These are phyloP conservation scores for Oryza nivara DNA, from an alignment of 176 grass and related monocot species.

Conservation along the genomic window DNA sequence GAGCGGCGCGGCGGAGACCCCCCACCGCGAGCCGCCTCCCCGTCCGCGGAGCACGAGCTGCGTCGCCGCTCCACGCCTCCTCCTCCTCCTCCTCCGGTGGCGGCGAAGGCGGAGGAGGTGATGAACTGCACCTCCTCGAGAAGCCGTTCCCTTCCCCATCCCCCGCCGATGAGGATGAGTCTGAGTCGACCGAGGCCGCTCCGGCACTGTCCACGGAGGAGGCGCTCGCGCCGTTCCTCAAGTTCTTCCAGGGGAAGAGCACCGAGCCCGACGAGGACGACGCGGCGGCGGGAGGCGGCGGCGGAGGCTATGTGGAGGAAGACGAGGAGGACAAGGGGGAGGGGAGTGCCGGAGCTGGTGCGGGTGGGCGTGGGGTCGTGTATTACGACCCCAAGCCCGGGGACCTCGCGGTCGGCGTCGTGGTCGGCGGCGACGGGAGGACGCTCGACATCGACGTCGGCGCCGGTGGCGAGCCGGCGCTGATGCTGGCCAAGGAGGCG, in stretches of 20 bases:
- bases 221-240: conserved; percentile 70
- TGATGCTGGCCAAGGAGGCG: conserved; percentile 80
- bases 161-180: not conserved
- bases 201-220: conserved; percentile 43
- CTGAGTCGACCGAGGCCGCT: conserved; percentile 13
- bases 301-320: not conserved
- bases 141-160: conserved; percentile 56
- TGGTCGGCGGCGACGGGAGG: conserved; percentile 62
- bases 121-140: conserved; percentile 66
- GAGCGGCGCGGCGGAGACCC: not conserved
- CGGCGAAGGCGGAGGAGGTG: not conserved
- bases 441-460: conserved; percentile 70
- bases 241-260: conserved; percentile 64
- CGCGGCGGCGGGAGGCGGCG: not conserved
- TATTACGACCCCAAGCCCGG: conserved; percentile 76
- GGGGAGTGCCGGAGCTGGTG: not conserved
- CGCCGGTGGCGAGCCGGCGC: conserved; percentile 50
- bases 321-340: not conserved
- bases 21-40: conserved; percentile 19
- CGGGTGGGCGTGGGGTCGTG: conserved; percentile 26
- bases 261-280: conserved; percentile 18
- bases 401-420: conserved; percentile 76
- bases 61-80: conserved; percentile 21
- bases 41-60: not conserved
- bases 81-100: conserved; percentile 14